Conservation (phyloP, 2,329 filamentous ascomycete species). For the Mycocentrospora acerina region DNA sequence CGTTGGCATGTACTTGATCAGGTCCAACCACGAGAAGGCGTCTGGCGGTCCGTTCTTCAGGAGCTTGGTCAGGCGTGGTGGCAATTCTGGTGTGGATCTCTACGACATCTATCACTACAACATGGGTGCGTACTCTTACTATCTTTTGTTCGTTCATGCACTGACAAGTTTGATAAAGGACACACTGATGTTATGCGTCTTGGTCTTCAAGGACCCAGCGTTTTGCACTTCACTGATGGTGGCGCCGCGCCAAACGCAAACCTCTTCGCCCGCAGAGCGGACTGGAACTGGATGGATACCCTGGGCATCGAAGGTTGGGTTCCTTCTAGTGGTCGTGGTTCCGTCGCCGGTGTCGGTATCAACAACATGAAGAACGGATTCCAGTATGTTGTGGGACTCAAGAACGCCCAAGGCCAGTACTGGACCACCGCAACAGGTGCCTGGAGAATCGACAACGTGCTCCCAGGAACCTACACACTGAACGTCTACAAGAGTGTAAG, state of each 20-base stretch:
- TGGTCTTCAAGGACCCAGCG: slow-evolving; percentile 46
- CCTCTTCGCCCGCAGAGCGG: slow-evolving; percentile 24
- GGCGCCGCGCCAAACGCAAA: slow-evolving; percentile 39
- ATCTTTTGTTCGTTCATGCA: neutral
- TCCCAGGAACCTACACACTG: slow-evolving; percentile 65
- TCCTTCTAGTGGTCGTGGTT: slow-evolving; percentile 17
- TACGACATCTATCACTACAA: slow-evolving; percentile 50
- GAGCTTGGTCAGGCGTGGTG: slow-evolving; percentile 42
- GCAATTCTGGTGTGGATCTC: slow-evolving; percentile 40
- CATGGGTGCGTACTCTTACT: slow-evolving; percentile 39
- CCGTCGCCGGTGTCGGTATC: slow-evolving; percentile 27
- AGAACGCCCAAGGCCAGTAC: slow-evolving; percentile 42
- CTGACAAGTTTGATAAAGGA: too few relatives aligned
- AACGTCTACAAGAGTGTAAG: slow-evolving; percentile 56
- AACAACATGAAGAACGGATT: slow-evolving; percentile 44
- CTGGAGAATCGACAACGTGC: slow-evolving; percentile 64
- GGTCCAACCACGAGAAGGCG: slow-evolving; percentile 47
- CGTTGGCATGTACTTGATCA: slow-evolving; percentile 43
- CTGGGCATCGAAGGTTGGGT: slow-evolving; percentile 27
- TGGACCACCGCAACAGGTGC: slow-evolving; percentile 39
- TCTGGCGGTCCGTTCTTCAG: slow-evolving; percentile 44
- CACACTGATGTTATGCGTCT: slow-evolving; percentile 47
- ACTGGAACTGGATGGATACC: slow-evolving; percentile 24
- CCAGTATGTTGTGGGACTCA: slow-evolving; percentile 43
- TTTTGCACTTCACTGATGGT: slow-evolving; percentile 44